These are phyloP conservation scores for Penicillium sclerotigenum DNA, from an alignment of 2,329 filamentous ascomycete genomes.

Conservation along the genomic window DNA sequence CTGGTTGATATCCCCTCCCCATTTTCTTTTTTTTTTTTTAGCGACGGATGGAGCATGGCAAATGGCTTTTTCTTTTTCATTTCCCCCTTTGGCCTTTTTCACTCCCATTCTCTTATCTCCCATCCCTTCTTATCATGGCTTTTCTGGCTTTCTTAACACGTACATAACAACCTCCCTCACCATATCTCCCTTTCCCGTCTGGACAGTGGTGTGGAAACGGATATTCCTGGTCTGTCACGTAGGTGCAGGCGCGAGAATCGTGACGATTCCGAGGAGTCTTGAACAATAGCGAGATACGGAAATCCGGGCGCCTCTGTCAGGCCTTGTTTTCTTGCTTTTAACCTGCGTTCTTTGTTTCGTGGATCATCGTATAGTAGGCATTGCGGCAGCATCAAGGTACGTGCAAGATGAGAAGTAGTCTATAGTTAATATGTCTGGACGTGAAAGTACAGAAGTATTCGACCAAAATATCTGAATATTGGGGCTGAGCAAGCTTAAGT, in stretches of 20 bases:
- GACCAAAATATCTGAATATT: neutral
- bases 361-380: neutral
- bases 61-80: constrained; percentile 23
- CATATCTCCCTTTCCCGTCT: neutral
- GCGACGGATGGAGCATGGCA: constrained; percentile 29
- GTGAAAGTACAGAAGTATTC: neutral
- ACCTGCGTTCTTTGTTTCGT: neutral
- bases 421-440: neutral
- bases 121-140: neutral
- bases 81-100: constrained; percentile 9
- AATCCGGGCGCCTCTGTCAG: constrained; percentile 12
- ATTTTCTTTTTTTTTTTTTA: constrained; percentile 23
- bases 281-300: constrained; percentile 12
- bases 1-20: constrained; percentile 13
- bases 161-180: constrained; percentile 15
- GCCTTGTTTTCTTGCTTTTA: neutral
- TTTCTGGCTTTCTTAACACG: constrained; percentile 10
- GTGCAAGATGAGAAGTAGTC: neutral
- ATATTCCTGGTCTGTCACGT: constrained; percentile 9
- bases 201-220: neutral
- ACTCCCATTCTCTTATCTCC: constrained; percentile 4
- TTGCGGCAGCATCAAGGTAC: neutral
- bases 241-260: constrained; percentile 12
- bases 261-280: constrained; percentile 8
- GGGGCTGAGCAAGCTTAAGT: neutral